phyloP scores from a whole-genome alignment of 139 green algal species.

The Chlamydomonas sp. region DNA sequence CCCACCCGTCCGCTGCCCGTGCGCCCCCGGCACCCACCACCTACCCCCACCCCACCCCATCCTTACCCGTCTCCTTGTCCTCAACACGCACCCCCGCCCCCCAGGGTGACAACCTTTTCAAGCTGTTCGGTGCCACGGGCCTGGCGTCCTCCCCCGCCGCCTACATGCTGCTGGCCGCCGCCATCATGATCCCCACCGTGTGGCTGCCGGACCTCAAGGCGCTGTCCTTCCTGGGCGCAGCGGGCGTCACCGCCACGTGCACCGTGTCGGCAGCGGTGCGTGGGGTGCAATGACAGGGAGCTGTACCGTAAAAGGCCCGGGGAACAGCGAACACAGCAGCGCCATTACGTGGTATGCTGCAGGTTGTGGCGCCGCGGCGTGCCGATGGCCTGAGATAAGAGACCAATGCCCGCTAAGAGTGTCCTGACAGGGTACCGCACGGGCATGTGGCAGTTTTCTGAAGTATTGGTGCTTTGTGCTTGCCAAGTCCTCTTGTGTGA shows the following conservation, averaged over 20 bases:
- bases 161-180: constrained; percentile 56
- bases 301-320: neutral
- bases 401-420: neutral
- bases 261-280: constrained; percentile 59
- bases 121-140: constrained; percentile 47
- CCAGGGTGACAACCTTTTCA: constrained; percentile 62
- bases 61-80: neutral
- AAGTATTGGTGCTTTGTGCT: too few species aligned
- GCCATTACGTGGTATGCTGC: neutral
- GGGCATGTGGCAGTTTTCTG: too few species aligned
- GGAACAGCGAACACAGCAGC: too few species aligned
- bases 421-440: neutral
- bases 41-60: neutral
- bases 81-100: neutral
- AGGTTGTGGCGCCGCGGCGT: neutral
- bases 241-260: constrained; percentile 61
- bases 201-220: constrained; percentile 77
- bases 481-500: too few species aligned
- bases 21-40: neutral
- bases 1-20: neutral
- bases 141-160: constrained; percentile 25
- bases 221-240: constrained; percentile 70
- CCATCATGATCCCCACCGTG: constrained; percentile 79
- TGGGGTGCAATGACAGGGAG: neutral
- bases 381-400: neutral